Evolutionary conservation across 1,139 yeast genomes (phyloP).

Genomic region (Candida pseudoviswanathii): DNA sequence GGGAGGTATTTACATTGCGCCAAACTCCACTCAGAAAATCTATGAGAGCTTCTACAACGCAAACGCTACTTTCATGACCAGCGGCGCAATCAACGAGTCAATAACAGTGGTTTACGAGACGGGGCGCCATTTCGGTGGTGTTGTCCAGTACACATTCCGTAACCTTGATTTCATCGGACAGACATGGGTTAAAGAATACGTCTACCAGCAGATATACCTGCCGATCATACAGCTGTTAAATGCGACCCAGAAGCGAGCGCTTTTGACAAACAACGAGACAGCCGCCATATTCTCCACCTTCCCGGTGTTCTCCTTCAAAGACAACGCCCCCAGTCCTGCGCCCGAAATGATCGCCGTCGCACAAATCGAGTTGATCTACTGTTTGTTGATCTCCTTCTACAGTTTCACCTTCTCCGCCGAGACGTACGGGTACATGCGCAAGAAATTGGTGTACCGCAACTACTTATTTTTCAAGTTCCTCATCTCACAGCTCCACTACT

Average conservation of each 20-base stretch:
- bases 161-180: conserved; percentile 33
- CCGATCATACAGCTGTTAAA: conserved; percentile 18
- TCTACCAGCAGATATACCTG: conserved; percentile 26
- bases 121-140: conserved; percentile 54
- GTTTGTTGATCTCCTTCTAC: conserved; percentile 36
- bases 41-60: conserved; percentile 31
- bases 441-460: conserved; percentile 41
- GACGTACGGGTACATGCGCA: conserved; percentile 26
- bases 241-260: conserved; percentile 16
- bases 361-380: conserved; percentile 27
- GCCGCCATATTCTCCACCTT: conserved; percentile 23
- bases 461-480: conserved; percentile 51
- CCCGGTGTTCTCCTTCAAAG: conserved; percentile 23
- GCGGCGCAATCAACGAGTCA: conserved; percentile 20
- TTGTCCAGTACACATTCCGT: conserved; percentile 42
- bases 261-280: conserved; percentile 21
- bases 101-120: conserved; percentile 48
- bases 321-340: conserved; percentile 36
- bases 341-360: conserved; percentile 11
- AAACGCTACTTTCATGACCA: conserved; percentile 20
- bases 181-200: conserved; percentile 23
- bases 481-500: conserved; percentile 48
- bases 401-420: conserved; percentile 31
- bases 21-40: conserved; percentile 44
- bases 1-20: conserved; percentile 51